Evolutionary conservation across 257 asterid genomes (phyloP).

Genomic region (Asclepias syriaca): DNA sequence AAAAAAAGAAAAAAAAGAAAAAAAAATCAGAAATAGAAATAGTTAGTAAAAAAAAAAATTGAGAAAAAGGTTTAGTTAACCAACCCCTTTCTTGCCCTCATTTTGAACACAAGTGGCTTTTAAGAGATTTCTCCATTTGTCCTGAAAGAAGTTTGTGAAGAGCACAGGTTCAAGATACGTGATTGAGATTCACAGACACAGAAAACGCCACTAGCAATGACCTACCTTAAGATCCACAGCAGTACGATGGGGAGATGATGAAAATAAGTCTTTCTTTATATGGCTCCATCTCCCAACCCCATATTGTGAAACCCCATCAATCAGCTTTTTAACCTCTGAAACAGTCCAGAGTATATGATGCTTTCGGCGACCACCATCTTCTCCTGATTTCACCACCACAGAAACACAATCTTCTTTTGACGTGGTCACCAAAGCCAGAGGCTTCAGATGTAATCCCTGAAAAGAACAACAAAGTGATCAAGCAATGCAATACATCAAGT

Average conservation of each 20-base stretch:
- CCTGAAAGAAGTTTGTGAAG: slow-evolving; percentile 41
- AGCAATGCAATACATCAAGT: not conserved
- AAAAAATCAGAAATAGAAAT: not conserved
- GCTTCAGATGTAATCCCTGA: slow-evolving; percentile 11
- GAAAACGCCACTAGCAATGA: not conserved
- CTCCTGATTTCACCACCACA: slow-evolving; percentile 28
- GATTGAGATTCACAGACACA: not conserved
- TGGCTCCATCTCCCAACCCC: slow-evolving; percentile 98
- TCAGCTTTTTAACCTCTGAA: slow-evolving; percentile 68
- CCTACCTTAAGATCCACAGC: slow-evolving; percentile 91
- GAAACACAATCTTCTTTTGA: slow-evolving; percentile 31
- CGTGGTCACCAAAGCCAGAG: slow-evolving; percentile 15
- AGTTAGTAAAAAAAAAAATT: too few species aligned
- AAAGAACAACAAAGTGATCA: not conserved
- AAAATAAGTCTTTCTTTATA: slow-evolving; percentile 69
- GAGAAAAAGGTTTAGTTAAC: slow-evolving; percentile 2
- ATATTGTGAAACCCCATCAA: slow-evolving; percentile 82
- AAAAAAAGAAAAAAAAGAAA: not conserved
- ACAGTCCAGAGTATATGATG: slow-evolving; percentile 86
- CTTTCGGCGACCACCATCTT: slow-evolving; percentile 51
- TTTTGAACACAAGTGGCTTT: slow-evolving; percentile 74
- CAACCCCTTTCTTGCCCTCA: slow-evolving; percentile 37
- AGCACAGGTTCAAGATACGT: not conserved
- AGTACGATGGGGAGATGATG: slow-evolving; percentile 79
- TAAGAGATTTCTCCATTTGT: slow-evolving; percentile 96